A percentile compares a stretch with the other conserved stretches of the same genome.
phyloP scores from a whole-genome alignment of 2,329 filamentous ascomycete species.

The Paracamarosporium sp. region DNA sequence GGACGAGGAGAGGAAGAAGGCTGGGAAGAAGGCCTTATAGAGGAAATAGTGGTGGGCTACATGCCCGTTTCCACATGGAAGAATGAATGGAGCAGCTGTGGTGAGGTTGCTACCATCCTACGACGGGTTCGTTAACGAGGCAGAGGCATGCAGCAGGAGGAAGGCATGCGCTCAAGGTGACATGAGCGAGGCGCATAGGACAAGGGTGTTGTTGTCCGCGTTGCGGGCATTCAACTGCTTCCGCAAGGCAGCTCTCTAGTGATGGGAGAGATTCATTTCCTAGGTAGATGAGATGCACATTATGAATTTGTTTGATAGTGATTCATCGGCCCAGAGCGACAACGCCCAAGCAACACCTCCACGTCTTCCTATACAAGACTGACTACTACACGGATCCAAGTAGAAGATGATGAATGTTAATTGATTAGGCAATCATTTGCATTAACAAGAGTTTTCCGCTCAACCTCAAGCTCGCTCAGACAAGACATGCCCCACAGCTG shows the following conservation, averaged over 20 bases:
- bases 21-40: conserved; percentile 41
- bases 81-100: not conserved
- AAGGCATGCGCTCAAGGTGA: not conserved
- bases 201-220: not conserved
- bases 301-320: conserved; percentile 19
- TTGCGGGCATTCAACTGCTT: conserved; percentile 25
- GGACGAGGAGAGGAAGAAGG: conserved; percentile 59
- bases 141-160: not conserved
- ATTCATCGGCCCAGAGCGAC: conserved; percentile 21
- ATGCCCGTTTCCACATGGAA: not conserved
- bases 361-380: not conserved
- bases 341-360: conserved; percentile 15
- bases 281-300: conserved; percentile 4
- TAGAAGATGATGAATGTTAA: conserved; percentile 8
- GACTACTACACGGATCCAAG: not conserved
- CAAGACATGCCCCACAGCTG: conserved; percentile 19
- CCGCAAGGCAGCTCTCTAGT: not conserved
- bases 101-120: not conserved
- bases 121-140: not conserved
- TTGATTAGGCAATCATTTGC: conserved; percentile 40
- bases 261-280: not conserved
- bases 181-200: conserved; percentile 6
- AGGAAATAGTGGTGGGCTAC: not conserved
- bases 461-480: conserved; percentile 30
- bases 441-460: conserved; percentile 43